Evolutionary conservation across 1,139 yeast species (phyloP), one percentile per base, ranked within the genome.

Genomic region (Hyphopichia fennica): DNA sequence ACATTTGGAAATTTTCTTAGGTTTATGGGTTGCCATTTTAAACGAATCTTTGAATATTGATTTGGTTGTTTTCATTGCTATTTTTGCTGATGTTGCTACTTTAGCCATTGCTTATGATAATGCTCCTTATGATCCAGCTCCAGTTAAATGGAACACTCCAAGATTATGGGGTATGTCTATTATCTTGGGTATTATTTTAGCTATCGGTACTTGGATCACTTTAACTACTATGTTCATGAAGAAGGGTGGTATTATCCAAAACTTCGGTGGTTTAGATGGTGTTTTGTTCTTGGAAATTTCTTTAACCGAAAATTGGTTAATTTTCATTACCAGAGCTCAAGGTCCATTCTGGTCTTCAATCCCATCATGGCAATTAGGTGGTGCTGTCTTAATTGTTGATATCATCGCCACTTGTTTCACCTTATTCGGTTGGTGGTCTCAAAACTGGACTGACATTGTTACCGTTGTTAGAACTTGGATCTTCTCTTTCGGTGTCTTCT

Each of bases 101-200:
- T 77, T 88, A 66, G 91, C 96, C 55, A 87, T 88, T 81, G 96
- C 96, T 72, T 88, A 88, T 74, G 96, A 88, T 74, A 87, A 93
- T 61, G 99, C 99, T 75, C 99, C 98, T 65, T 93, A 79, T 80
- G 95, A 93, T 71, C 95, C 89, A 70, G 77, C 78, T 65, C 99
- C 99, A 60, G 98, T 93, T 65, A 93, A 93, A 77, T 93, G 99
- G 99, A 91, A 93, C 84, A 77, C 91, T 66, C 95, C 95, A 74
- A 86, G 95, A 84, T 79, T 88, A 72, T 88, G 96, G 96, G 95
- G 95, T 81, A 87, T 88, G 93, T 87, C 96, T 58, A 79, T 87
- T 59, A 65, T 87, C 60, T 77, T 88, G 71, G 96, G 96, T 70
- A 57, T 79, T 43, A 78, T 88, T 52, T 79, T 88, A 68, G 96